These are phyloP conservation scores for Xylaria sp. DNA, from an alignment of 2,329 filamentous ascomycete species.

Conservation along the genomic window DNA sequence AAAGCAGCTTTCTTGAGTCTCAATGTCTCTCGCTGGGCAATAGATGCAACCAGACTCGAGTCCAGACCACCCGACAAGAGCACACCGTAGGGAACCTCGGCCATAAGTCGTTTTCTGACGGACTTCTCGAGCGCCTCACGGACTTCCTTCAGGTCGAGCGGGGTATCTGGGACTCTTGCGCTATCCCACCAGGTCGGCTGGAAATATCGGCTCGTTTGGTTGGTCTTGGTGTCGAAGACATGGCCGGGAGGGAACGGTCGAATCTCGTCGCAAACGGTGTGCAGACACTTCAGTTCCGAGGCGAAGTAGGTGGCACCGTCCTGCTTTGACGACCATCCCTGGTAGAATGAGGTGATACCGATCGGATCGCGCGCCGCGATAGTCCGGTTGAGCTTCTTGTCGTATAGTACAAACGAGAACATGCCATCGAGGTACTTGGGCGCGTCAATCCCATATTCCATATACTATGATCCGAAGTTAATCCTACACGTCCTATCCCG, in stretches of 20 bases:
- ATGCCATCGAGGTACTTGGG: constrained; percentile 96
- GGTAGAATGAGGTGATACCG: constrained; percentile 95
- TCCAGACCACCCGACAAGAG: constrained; percentile 93
- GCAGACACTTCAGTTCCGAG: constrained; percentile 92
- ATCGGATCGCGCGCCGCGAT: constrained; percentile 96
- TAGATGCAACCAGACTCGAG: constrained; percentile 91
- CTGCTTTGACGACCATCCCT: constrained; percentile 84
- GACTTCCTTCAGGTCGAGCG: constrained; percentile 81
- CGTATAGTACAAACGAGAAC: constrained; percentile 99
- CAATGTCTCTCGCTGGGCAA: constrained; percentile 90
- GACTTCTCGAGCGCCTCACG: constrained; percentile 84
- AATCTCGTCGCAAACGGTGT: constrained; percentile 94
- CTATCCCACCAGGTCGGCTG: constrained; percentile 92
- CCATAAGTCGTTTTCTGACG: constrained; percentile 96
- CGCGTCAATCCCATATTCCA: constrained; percentile 88
- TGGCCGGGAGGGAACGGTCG: constrained; percentile 93
- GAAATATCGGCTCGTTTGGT: constrained; percentile 84
- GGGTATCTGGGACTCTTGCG: constrained; percentile 73
- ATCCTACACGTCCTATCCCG: not conserved
- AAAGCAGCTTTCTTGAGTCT: constrained; percentile 70
- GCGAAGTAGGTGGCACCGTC: constrained; percentile 91
- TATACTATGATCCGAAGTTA: constrained; percentile 63
- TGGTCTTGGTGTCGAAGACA: constrained; percentile 92
- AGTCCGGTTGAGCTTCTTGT: constrained; percentile 90
- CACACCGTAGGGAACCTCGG: constrained; percentile 96